Conservation (phyloP, 345 rosid species). For the Camelina sativa region DNA sequence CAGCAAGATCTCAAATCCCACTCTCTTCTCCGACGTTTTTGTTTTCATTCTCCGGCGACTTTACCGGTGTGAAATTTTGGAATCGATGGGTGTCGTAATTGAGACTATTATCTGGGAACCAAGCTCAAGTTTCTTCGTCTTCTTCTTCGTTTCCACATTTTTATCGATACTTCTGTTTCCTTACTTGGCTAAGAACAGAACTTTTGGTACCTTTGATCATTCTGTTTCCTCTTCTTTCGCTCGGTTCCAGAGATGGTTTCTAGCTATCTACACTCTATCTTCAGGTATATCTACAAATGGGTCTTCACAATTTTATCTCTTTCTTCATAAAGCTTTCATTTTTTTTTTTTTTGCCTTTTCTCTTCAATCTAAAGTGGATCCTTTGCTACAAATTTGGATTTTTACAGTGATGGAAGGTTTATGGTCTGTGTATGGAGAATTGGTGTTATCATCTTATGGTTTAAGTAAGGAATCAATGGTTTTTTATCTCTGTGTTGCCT, state of each 20-base stretch:
- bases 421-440: slow-evolving; percentile 83
- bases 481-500: slow-evolving; percentile 60
- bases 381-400: not conserved
- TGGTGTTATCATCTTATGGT: slow-evolving; percentile 57
- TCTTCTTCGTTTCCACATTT: slow-evolving; percentile 63
- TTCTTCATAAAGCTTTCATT: not conserved
- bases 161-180: slow-evolving; percentile 62
- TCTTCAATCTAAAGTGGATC: not conserved
- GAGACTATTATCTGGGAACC: slow-evolving; percentile 82
- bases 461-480: slow-evolving; percentile 59
- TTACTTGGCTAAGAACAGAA: slow-evolving; percentile 49
- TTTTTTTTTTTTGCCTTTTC: not conserved
- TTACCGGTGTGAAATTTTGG: slow-evolving; percentile 17
- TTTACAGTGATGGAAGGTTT: slow-evolving; percentile 72
- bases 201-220: slow-evolving; percentile 55
- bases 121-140: slow-evolving; percentile 52
- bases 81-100: slow-evolving; percentile 68
- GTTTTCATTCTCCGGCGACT: slow-evolving; percentile 17
- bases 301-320: not conserved
- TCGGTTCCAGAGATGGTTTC: slow-evolving; percentile 70
- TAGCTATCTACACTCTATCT: slow-evolving; percentile 70
- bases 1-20: slow-evolving; percentile 24
- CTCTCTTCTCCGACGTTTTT: slow-evolving; percentile 24
- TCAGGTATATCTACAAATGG: slow-evolving; percentile 54
- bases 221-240: slow-evolving; percentile 50